Conservation (phyloP, 257 asterid species). For the Pogostemon cablin region DNA sequence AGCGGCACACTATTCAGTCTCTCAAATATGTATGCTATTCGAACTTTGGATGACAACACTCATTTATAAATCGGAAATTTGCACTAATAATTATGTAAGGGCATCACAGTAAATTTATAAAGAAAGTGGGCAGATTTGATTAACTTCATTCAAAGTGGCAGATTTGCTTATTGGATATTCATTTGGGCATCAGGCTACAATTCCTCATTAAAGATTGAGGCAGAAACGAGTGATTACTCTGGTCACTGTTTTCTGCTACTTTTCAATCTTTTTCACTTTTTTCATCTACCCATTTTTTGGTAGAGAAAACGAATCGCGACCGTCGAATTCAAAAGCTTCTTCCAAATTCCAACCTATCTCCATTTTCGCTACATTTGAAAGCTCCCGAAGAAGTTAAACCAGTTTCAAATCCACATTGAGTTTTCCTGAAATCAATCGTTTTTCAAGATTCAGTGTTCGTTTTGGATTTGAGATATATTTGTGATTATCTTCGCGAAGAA, state of each 20-base stretch:
- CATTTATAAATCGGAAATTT: too few species aligned
- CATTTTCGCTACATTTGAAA: background rate
- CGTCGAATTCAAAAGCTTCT: conserved; percentile 31
- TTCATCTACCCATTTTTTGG: background rate
- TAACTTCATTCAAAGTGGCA: too few species aligned
- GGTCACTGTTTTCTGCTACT: conserved; percentile 29
- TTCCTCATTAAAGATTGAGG: too few species aligned
- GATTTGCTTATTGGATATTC: too few species aligned
- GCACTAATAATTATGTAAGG: too few species aligned
- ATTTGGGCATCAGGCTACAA: too few species aligned
- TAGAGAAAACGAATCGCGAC: conserved; percentile 13
- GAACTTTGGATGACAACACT: too few species aligned
- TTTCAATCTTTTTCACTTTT: conserved; percentile 22
- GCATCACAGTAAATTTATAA: too few species aligned
- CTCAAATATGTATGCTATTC: too few species aligned
- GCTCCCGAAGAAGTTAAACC: conserved; percentile 23
- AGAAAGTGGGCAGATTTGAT: too few species aligned
- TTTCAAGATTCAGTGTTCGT: conserved; percentile 5
- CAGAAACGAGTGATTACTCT: background rate
- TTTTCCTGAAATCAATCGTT: conserved; percentile 4
- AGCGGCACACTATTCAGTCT: too few species aligned
- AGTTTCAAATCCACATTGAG: conserved; percentile 22
- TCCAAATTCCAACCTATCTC: background rate
- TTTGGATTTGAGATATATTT: conserved; percentile 13
- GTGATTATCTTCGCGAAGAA: background rate